phyloP scores from a whole-genome alignment of 257 asterid species.

The Fraxinus quadrangulata region DNA sequence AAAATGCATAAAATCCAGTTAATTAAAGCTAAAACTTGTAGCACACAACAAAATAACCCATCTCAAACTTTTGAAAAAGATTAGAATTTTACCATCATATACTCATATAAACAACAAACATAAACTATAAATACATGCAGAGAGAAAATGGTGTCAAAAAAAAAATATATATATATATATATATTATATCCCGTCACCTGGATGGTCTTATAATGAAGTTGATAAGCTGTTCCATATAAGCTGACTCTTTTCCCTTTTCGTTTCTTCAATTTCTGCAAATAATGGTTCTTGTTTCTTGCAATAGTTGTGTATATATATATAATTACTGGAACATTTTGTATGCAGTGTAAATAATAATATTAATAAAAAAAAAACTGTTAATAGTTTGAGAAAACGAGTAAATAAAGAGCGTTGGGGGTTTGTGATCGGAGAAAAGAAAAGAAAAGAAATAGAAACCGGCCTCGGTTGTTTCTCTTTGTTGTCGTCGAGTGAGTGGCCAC shows the following conservation, averaged over 20 bases:
- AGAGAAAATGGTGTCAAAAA: slow-evolving; percentile 7
- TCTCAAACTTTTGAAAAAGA: slow-evolving; percentile 36
- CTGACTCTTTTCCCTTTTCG: slow-evolving; percentile 25
- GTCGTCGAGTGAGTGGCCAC: not conserved
- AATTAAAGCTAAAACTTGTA: no score
- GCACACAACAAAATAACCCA: not conserved
- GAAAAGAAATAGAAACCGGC: not conserved
- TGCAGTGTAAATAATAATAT: no score
- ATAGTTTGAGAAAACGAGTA: not conserved
- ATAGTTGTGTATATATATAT: no score
- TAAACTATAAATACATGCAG: not conserved
- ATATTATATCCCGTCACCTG: slow-evolving; percentile 49
- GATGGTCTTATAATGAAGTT: slow-evolving; percentile 97
- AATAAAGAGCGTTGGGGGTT: not conserved
- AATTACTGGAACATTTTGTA: no score
- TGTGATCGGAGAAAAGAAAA: not conserved
- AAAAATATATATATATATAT: not conserved
- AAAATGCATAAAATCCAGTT: not conserved
- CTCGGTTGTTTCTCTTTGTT: not conserved
- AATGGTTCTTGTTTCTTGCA: not conserved
- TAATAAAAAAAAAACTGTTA: no score
- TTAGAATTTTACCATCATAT: slow-evolving; percentile 16
- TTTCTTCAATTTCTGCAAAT: slow-evolving; percentile 24
- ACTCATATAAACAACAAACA: slow-evolving; percentile 3
- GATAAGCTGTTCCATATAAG: slow-evolving; percentile 87